A percentile compares a stretch with the other conserved stretches of the same genome.
Evolutionary conservation across 2,329 filamentous ascomycete species (phyloP).

Genomic region (Aspergillus ibericus): DNA sequence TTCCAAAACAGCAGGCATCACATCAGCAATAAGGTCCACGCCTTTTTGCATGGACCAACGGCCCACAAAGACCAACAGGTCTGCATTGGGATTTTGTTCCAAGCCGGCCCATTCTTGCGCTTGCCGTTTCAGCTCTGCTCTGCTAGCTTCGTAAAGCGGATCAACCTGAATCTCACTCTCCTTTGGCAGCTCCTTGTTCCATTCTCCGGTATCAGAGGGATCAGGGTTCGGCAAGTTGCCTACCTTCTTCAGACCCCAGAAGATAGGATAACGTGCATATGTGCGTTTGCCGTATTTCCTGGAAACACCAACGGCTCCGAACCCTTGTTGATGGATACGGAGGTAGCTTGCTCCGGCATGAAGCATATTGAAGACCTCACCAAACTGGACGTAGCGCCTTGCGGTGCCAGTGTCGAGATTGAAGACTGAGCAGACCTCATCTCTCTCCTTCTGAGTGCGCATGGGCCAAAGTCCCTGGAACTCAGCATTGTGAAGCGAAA

Average conservation of each 20-base stretch:
- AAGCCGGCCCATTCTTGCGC: constrained; percentile 69
- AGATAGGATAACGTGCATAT: constrained; percentile 66
- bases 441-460: constrained; percentile 60
- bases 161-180: constrained; percentile 55
- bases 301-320: constrained; percentile 67
- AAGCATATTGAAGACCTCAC: constrained; percentile 67
- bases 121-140: constrained; percentile 58
- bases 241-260: constrained; percentile 65
- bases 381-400: constrained; percentile 64
- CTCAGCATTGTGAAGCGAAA: constrained; percentile 68
- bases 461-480: constrained; percentile 71
- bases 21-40: constrained; percentile 67
- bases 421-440: constrained; percentile 65
- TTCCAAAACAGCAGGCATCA: constrained; percentile 64
- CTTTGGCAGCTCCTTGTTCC: constrained; percentile 56
- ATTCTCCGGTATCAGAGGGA: constrained; percentile 63
- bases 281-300: constrained; percentile 68
- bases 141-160: constrained; percentile 53
- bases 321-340: constrained; percentile 66
- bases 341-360: constrained; percentile 68
- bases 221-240: constrained; percentile 66
- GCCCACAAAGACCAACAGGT: constrained; percentile 68
- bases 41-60: constrained; percentile 71
- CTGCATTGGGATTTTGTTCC: constrained; percentile 60
- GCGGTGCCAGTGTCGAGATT: constrained; percentile 60